Percentiles rank a stretch among this genome's conserved stretches.
These are phyloP conservation scores for Cytospora mali DNA, from an alignment of 2,329 filamentous ascomycete genomes.

Conservation along the genomic window DNA sequence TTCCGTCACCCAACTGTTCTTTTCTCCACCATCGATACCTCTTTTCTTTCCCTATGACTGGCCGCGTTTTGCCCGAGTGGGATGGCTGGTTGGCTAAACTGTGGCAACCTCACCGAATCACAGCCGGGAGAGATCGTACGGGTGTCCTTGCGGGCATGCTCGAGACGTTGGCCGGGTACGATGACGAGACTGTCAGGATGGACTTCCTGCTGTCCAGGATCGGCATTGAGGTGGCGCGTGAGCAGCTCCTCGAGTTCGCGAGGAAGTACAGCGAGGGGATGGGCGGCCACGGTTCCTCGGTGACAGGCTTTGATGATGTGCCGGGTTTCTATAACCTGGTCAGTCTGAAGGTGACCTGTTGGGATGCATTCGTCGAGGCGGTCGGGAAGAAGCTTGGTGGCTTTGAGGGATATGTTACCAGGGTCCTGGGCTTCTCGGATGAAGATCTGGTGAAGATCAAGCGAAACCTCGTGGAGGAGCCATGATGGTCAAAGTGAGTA, in stretches of 20 bases:
- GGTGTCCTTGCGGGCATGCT: slow-evolving; percentile 55
- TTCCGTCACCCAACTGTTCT: background rate
- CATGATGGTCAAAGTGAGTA: background rate
- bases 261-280: slow-evolving; percentile 30
- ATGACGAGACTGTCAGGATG: slow-evolving; percentile 44
- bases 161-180: slow-evolving; percentile 52
- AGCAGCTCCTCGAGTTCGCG: slow-evolving; percentile 49
- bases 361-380: slow-evolving; percentile 49
- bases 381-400: slow-evolving; percentile 50
- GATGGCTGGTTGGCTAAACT: background rate
- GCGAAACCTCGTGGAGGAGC: slow-evolving; percentile 43
- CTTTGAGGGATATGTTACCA: slow-evolving; percentile 51
- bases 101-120: background rate
- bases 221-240: slow-evolving; percentile 54
- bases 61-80: background rate
- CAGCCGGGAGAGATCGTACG: slow-evolving; percentile 58
- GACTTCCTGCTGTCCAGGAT: slow-evolving; percentile 60
- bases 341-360: slow-evolving; percentile 47
- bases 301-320: slow-evolving; percentile 31
- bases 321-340: slow-evolving; percentile 54
- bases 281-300: slow-evolving; percentile 38
- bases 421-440: slow-evolving; percentile 48
- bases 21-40: background rate
- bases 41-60: background rate
- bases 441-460: slow-evolving; percentile 51